Evolutionary conservation across 306 rosid genomes (phyloP), one percentile per base, ranked within the genome.

Genomic region (Quercus wislizeni): DNA sequence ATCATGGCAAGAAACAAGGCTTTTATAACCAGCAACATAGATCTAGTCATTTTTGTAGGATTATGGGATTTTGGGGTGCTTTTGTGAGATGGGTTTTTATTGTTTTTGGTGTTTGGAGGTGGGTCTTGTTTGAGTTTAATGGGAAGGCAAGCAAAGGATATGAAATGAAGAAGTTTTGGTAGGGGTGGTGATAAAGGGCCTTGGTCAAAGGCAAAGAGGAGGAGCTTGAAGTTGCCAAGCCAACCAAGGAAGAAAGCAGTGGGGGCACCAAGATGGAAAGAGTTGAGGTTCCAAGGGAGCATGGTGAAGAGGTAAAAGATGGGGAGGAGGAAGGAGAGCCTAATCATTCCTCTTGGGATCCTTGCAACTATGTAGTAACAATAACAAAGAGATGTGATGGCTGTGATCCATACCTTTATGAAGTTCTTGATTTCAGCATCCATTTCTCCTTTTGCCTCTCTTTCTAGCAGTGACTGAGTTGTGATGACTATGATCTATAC

Each of bases 111-210:
- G 58, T 46, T 38, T 41, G 19, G 86, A 69, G 77, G 52, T 68
- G 81, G 79, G 74, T 74, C 5, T 64, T 69, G 84, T 30, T 55
- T 71, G 80, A 83, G 71, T 27, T 86, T 85, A 80, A 92, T 88
- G 23, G 98, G 97, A 7, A 94, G 90, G 61, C 84, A 86, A 21
- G 94, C 91, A 1, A 85, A 7, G 85, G 86, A 68, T 71, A 92
- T 85, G 89, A 94, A 92, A 14, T 81, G 90, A 79, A 79, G 59
- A 31, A 85, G 58, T 30, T 82, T 80, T 33, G 81, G 79, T 21
- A 80, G 86, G 56, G 84, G 64, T 2, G 82, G 83, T 0, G 87
- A 76, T 10, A 92, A 76, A 65, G 98, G 98, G 58, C 84, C 90
- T 69, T 73, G 75, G 65, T 83, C 68, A 71, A 88, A 88, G 76